These are phyloP conservation scores for Thalassia testudinum DNA, from an alignment of 116 monocot genomes.

Conservation along the genomic window DNA sequence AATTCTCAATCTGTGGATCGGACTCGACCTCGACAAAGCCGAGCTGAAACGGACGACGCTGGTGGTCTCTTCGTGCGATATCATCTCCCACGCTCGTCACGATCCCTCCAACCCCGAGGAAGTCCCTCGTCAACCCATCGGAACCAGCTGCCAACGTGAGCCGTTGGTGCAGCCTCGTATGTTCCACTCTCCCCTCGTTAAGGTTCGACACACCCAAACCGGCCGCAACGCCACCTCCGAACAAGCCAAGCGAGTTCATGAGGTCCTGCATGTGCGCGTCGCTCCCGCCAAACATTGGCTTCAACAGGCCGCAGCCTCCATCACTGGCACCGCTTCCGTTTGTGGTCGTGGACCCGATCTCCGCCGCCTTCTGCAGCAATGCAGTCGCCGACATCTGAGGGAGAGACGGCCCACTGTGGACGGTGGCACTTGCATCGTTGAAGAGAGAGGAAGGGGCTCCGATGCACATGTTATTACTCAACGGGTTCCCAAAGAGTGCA, in stretches of 20 bases:
- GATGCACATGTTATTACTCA: too few species aligned
- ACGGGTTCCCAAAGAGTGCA: background rate
- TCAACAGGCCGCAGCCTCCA: too few species aligned
- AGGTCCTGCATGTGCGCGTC: slow-evolving; percentile 54
- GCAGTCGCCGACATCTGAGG: slow-evolving; percentile 69
- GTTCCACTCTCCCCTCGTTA: too few species aligned
- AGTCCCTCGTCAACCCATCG: slow-evolving; percentile 64
- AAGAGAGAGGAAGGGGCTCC: slow-evolving; percentile 11
- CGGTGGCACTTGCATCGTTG: slow-evolving; percentile 6
- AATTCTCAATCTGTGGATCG: too few species aligned
- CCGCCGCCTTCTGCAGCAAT: slow-evolving; percentile 55
- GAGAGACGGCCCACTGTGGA: slow-evolving; percentile 9
- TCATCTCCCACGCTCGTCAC: slow-evolving; percentile 29
- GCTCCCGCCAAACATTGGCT: slow-evolving; percentile 17
- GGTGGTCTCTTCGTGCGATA: slow-evolving; percentile 31
- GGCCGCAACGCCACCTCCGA: too few species aligned
- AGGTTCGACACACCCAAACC: too few species aligned
- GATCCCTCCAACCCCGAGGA: slow-evolving; percentile 67
- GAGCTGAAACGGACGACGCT: background rate
- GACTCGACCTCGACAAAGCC: too few species aligned
- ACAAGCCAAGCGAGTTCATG: slow-evolving; percentile 50
- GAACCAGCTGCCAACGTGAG: slow-evolving; percentile 10
- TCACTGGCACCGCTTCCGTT: too few species aligned
- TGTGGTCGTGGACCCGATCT: slow-evolving; percentile 46
- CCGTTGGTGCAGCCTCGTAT: too few species aligned